Evolutionary conservation across 768 basidiomycete species (phyloP).

Genomic region (Lactifluus hygrophoroides): DNA sequence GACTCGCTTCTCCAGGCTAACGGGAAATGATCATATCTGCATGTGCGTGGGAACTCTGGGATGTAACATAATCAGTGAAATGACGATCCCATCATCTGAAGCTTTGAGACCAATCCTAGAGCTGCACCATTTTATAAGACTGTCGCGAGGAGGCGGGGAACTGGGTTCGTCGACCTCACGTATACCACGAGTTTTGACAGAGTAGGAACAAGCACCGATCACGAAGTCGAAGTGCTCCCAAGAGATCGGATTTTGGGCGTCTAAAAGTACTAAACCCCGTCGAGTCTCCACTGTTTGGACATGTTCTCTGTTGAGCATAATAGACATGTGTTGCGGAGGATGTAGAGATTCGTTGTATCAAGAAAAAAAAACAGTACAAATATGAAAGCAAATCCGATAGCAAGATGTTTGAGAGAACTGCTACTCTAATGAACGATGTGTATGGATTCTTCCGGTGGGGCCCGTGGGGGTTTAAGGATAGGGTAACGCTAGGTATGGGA

Average conservation of each 20-base stretch:
- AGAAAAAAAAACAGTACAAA: constrained; percentile 4
- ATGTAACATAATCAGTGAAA: not conserved
- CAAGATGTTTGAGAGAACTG: not conserved
- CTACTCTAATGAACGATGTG: not conserved
- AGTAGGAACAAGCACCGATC: constrained; percentile 18
- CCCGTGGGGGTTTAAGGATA: not conserved
- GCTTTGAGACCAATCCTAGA: not conserved
- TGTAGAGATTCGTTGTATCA: not conserved
- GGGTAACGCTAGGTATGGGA: not conserved
- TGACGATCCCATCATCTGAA: not conserved
- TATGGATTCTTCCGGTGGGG: not conserved
- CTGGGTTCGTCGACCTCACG: constrained; percentile 10
- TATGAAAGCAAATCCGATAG: constrained; percentile 4
- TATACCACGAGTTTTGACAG: constrained; percentile 17
- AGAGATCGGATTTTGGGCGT: constrained; percentile 9
- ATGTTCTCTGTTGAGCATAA: not conserved
- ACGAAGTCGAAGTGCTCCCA: constrained; percentile 13
- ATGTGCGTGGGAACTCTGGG: not conserved
- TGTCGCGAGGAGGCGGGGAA: not conserved
- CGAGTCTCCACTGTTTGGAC: constrained; percentile 1
- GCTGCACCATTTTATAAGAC: not conserved
- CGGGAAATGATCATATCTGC: not conserved
- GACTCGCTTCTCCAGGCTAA: not conserved
- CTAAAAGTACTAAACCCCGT: constrained; percentile 1
- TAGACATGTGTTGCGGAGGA: not conserved